Base-by-base conservation (phyloP, 2,329 filamentous ascomycete genomes). In the Colletotrichum agaves region DNA sequence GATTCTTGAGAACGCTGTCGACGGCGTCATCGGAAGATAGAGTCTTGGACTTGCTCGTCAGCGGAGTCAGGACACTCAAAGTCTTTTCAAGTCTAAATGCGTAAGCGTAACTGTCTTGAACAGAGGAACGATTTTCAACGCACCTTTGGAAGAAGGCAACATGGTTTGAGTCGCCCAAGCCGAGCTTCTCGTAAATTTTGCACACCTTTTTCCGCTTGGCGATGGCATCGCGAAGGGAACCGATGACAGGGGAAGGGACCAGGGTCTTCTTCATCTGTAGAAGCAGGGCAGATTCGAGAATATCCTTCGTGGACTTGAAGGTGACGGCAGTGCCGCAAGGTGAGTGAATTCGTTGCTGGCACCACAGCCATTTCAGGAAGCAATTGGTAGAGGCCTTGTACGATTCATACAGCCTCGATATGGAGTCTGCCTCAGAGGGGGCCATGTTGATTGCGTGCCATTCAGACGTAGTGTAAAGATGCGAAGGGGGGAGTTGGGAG, bases 1-100 rank as follows among this genome's bases (percentile, higher is more conserved):
- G 23, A 0, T 21, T n/a, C 8, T 15, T 0, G 0, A 0, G 7
- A 15, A 15, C 15, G 21, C n/a, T 31, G 8, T 31, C 0, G 4
- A 23, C 5, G 15, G 23, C 27, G 7, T 50, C 27, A 10, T n/a
- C 10, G 27, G 47, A 50, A 0, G 27, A 33, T 1, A 31, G 31
- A 17, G 12, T 11, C 0, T 7, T 10, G 15, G 47, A 6, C 13
- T 15, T n/a, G 7, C 15, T 11, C 23, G 13, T 6, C 23, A 50
- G n/a, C 4, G 47, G 31, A 5, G 23, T 31, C 11, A 50, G 47
- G 6, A 50, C 33, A 23, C 15, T 17, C 7, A 50, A 15, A 31
- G 47, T 50, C 5, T 15, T 17, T 10, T 50, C 47, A 0, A 50
- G 47, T 50, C 47, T 50, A 3, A n/a, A 8, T 33, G 11, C n/a